phyloP scores from a whole-genome alignment of 768 basidiomycete species.

The Stropharia rugosoannulata region DNA sequence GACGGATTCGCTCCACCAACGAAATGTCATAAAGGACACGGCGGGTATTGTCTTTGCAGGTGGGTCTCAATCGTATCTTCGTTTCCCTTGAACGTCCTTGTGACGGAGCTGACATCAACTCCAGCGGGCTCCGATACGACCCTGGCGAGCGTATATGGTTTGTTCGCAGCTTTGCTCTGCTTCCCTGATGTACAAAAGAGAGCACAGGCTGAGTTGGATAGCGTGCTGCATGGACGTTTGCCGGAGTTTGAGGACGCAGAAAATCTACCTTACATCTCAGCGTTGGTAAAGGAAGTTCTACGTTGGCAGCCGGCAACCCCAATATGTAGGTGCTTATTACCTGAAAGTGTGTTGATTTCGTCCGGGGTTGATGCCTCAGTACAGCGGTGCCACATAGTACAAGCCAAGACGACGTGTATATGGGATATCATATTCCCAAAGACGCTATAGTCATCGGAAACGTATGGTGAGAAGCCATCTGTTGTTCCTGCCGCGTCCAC shows the following conservation, averaged over 20 bases:
- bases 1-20: conserved; percentile 14
- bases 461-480: conserved; percentile 24
- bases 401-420: conserved; percentile 42
- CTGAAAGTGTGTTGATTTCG: not conserved
- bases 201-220: conserved; percentile 40
- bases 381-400: conserved; percentile 31
- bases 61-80: conserved; percentile 5
- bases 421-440: conserved; percentile 44
- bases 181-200: conserved; percentile 36
- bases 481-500: not conserved
- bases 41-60: conserved; percentile 37
- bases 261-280: conserved; percentile 36
- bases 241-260: conserved; percentile 36
- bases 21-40: conserved; percentile 32
- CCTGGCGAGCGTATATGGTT: conserved; percentile 23
- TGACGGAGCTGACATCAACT: no score
- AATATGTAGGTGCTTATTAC: conserved; percentile 19
- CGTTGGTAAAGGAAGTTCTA: conserved; percentile 35
- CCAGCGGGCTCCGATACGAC: conserved; percentile 28
- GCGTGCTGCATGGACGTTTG: conserved; percentile 34
- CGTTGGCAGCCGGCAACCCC: conserved; percentile 31
- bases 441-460: conserved; percentile 35
- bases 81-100: no score
- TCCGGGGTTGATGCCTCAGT: not conserved
- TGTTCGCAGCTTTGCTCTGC: conserved; percentile 38